Conservation (phyloP, 208 protist species). For the Novymonas esmeraldas region DNA sequence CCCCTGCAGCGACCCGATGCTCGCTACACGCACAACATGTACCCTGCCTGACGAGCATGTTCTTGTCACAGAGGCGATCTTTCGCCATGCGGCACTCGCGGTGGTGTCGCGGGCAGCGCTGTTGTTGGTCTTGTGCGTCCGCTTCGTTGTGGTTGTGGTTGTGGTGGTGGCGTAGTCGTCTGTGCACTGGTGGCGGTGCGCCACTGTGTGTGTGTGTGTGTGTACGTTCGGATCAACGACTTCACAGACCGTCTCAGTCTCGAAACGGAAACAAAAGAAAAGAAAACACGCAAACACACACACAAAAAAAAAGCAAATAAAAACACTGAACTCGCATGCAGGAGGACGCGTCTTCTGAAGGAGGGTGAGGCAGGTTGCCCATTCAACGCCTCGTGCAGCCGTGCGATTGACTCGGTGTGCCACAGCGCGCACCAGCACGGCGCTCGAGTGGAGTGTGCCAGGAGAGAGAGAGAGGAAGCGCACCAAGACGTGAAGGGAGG, state of each 20-base stretch:
- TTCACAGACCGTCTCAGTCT: no score
- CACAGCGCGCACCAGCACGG: no score
- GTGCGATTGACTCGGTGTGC: no score
- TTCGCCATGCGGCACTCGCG: no score
- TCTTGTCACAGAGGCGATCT: background rate
- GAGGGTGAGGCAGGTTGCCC: background rate
- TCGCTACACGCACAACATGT: constrained; percentile 63
- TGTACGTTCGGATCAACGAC: no score
- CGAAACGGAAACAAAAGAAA: background rate
- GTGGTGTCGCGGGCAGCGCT: background rate
- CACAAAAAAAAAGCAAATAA: background rate
- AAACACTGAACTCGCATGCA: background rate
- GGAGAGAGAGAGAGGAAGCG: no score
- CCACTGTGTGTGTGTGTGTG: background rate
- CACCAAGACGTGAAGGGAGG: no score
- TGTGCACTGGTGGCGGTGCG: background rate
- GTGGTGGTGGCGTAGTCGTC: no score
- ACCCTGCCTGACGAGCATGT: constrained; percentile 41
- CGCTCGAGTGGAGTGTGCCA: no score
- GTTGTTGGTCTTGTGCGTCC: background rate
- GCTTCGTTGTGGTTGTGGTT: background rate
- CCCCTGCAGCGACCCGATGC: constrained; percentile 63
- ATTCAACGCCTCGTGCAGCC: background rate
- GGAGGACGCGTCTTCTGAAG: background rate
- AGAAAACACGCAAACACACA: background rate